phyloP scores from a whole-genome alignment of 2,329 filamentous ascomycete species.

The Phyllosticta citrichinensis region DNA sequence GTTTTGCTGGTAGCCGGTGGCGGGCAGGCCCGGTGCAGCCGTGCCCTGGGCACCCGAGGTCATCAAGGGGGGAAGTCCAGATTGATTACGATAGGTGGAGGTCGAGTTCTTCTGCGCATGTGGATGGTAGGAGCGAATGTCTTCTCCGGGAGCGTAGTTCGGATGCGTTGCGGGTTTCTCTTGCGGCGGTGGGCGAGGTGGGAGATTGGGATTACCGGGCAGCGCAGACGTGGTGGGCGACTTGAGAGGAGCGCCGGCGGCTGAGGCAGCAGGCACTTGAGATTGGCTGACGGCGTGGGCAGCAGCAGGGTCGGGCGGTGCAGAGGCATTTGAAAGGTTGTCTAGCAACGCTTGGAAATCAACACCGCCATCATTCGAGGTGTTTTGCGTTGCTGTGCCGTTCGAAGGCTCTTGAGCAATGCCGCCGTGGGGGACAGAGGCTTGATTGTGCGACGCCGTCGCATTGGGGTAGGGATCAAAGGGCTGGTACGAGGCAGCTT shows the following conservation, averaged over 20 bases:
- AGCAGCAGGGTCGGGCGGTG: constrained; percentile 22
- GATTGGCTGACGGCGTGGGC: constrained; percentile 11
- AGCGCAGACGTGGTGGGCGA: constrained; percentile 26
- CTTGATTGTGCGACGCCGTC: constrained; percentile 15
- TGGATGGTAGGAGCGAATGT: constrained; percentile 41
- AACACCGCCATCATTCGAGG: constrained; percentile 23
- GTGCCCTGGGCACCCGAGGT: constrained; percentile 13
- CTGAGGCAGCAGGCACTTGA: constrained; percentile 11
- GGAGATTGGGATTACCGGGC: constrained; percentile 32
- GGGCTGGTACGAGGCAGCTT: constrained; percentile 16
- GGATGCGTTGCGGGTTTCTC: constrained; percentile 38
- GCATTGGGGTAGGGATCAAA: constrained; percentile 4
- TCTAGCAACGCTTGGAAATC: constrained; percentile 39
- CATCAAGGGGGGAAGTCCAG: constrained; percentile 18
- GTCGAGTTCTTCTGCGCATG: constrained; percentile 30
- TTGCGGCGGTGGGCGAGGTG: constrained; percentile 39
- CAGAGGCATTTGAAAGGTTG: constrained; percentile 21
- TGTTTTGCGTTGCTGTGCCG: not conserved
- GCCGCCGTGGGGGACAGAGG: constrained; percentile 19
- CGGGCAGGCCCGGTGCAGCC: not conserved
- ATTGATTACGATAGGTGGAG: constrained; percentile 23
- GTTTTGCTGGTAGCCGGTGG: constrained; percentile 11
- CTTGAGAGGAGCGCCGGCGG: constrained; percentile 15
- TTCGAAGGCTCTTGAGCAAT: constrained; percentile 19
- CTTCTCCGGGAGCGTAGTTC: constrained; percentile 38